Percentiles rank a stretch among this genome's conserved stretches.
These are phyloP conservation scores for Colletotrichum destructivum DNA, from an alignment of 2,329 filamentous ascomycete genomes.

Conservation along the genomic window DNA sequence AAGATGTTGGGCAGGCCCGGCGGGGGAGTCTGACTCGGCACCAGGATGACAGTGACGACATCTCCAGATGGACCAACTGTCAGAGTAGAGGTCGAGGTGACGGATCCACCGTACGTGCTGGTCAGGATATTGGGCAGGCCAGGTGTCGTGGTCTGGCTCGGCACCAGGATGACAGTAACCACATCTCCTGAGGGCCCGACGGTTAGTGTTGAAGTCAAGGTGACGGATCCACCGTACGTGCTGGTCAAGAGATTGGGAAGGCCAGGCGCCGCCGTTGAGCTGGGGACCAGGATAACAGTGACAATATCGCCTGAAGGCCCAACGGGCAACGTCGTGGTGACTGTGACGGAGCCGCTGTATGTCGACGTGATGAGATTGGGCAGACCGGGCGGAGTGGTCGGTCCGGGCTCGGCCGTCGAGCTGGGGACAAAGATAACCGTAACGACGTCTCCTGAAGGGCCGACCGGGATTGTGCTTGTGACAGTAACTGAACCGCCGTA, in stretches of 20 bases:
- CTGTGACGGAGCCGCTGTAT: neutral
- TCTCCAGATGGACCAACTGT: neutral
- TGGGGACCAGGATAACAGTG: slow-evolving; percentile 13
- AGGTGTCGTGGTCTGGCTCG: neutral
- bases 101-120: slow-evolving; percentile 1
- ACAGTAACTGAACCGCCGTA: neutral
- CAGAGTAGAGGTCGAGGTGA: neutral
- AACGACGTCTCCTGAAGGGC: neutral
- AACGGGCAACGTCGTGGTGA: neutral
- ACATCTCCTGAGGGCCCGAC: neutral
- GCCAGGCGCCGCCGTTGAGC: neutral
- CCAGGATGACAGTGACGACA: neutral
- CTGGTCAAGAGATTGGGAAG: slow-evolving; percentile 19
- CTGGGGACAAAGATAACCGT: neutral
- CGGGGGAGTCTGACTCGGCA: no score
- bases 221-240: slow-evolving; percentile 26
- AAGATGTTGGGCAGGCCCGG: neutral
- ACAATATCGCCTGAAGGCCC: neutral
- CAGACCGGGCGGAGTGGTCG: no score
- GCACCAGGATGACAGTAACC: neutral
- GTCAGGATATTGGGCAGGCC: neutral
- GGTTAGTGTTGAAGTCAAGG: neutral
- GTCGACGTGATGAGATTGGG: neutral
- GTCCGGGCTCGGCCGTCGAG: neutral
- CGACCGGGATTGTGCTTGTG: neutral